phyloP scores from a whole-genome alignment of 2,329 filamentous ascomycete genomes.

The Aspergillus sp. region DNA sequence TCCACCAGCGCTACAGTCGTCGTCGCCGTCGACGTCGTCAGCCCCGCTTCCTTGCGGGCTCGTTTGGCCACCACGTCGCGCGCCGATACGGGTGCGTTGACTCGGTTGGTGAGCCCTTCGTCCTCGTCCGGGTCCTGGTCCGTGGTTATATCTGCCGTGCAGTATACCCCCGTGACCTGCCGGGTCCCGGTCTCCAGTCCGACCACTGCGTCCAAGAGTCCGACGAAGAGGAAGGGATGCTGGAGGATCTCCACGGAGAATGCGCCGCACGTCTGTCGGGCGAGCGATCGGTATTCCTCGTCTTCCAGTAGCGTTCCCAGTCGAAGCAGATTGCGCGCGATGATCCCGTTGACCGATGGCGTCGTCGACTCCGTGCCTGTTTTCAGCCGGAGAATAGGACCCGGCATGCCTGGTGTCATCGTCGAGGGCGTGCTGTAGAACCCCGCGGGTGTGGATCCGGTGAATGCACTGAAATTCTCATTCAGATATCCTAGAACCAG shows the following conservation, averaged over 20 bases:
- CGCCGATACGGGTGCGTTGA: slow-evolving; percentile 17
- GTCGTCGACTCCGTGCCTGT: slow-evolving; percentile 90
- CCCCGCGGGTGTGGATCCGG: slow-evolving; percentile 29
- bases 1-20: slow-evolving; percentile 30
- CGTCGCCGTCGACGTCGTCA: slow-evolving; percentile 24
- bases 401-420: slow-evolving; percentile 52
- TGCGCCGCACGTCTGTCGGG: slow-evolving; percentile 66
- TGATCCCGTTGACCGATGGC: slow-evolving; percentile 80
- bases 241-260: slow-evolving; percentile 90
- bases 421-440: slow-evolving; percentile 36
- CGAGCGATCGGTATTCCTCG: slow-evolving; percentile 54
- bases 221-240: slow-evolving; percentile 85
- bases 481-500: slow-evolving; percentile 58
- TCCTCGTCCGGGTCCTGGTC: slow-evolving; percentile 4
- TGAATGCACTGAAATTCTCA: slow-evolving; percentile 64
- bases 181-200: slow-evolving; percentile 62
- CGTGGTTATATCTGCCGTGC: slow-evolving; percentile 22
- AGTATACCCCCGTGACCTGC: slow-evolving; percentile 49
- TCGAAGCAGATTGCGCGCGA: slow-evolving; percentile 79
- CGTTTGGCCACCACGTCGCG: slow-evolving; percentile 24
- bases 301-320: slow-evolving; percentile 63
- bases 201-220: slow-evolving; percentile 68
- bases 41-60: slow-evolving; percentile 27
- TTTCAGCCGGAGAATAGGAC: slow-evolving; percentile 71
- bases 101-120: slow-evolving; percentile 11